Percentiles rank a stretch among this genome's conserved stretches.
Evolutionary conservation across 208 protist species (phyloP).

Genomic region (Borovskyia barvae): DNA sequence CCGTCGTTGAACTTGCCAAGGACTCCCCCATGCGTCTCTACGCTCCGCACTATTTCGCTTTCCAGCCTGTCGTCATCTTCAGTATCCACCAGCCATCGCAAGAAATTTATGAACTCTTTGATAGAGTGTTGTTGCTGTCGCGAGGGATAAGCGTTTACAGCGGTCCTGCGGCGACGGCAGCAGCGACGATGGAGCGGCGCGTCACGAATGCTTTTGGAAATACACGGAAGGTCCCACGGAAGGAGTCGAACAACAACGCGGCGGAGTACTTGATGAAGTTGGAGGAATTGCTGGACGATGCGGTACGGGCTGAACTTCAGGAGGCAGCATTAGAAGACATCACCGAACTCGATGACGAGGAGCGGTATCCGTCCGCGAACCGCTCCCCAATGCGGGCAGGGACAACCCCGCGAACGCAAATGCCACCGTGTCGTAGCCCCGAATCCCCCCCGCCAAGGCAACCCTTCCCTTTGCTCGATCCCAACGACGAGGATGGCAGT

Average conservation of each 20-base stretch:
- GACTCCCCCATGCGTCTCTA: slow-evolving; percentile 79
- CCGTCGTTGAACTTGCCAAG: slow-evolving; percentile 77
- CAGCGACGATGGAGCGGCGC: slow-evolving; percentile 52
- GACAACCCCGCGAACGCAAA: background rate
- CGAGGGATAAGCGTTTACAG: slow-evolving; percentile 83
- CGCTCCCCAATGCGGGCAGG: background rate
- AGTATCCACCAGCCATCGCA: slow-evolving; percentile 92
- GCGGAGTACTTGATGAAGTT: slow-evolving; percentile 89
- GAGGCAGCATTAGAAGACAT: slow-evolving; percentile 33
- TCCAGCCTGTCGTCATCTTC: slow-evolving; percentile 88
- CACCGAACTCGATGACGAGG: background rate
- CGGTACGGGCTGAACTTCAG: slow-evolving; percentile 61
- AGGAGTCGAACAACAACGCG: slow-evolving; percentile 55
- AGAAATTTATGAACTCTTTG: slow-evolving; percentile 88
- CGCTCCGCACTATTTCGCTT: slow-evolving; percentile 86
- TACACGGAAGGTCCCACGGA: slow-evolving; percentile 34
- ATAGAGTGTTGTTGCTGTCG: slow-evolving; percentile 86
- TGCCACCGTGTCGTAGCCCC: slow-evolving; percentile 19
- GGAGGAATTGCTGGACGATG: slow-evolving; percentile 76
- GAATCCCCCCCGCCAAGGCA: slow-evolving; percentile 4
- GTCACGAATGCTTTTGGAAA: slow-evolving; percentile 46
- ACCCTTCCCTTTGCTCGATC: background rate
- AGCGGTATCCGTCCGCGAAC: background rate
- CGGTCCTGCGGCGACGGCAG: slow-evolving; percentile 65
- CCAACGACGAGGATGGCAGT: background rate